A percentile compares a stretch with the other conserved stretches of the same genome.
Evolutionary conservation across 202 grass and related monocot genomes (phyloP).

Genomic region (Sporobolus alterniflorus): DNA sequence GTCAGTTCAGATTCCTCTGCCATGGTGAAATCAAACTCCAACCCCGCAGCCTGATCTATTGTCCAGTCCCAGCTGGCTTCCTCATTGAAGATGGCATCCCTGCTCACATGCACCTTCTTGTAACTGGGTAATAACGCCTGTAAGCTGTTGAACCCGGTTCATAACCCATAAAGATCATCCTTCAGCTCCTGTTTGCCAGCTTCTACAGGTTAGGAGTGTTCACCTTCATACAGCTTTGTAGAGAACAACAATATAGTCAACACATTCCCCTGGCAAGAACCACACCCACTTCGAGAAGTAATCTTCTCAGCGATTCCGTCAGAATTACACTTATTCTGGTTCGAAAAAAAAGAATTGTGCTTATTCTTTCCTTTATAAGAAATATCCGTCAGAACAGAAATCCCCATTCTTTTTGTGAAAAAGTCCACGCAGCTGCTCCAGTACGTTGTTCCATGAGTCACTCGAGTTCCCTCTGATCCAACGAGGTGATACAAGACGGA

Average conservation of each 20-base stretch:
- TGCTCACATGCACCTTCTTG: no score
- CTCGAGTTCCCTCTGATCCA: slow-evolving; percentile 24
- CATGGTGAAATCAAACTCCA: no score
- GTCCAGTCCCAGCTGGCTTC: no score
- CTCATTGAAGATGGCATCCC: no score
- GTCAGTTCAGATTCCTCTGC: no score
- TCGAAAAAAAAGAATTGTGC: no score
- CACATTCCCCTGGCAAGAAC: not conserved
- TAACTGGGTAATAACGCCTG: no score
- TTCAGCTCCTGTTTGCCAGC: no score
- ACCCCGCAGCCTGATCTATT: no score
- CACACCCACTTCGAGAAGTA: not conserved
- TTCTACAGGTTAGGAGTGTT: no score
- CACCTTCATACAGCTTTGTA: not conserved
- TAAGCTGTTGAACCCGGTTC: no score
- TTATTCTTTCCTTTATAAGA: not conserved
- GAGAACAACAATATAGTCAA: slow-evolving; percentile 16
- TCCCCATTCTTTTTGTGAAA: not conserved
- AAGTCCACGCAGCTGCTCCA: not conserved
- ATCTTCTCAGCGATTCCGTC: not conserved
- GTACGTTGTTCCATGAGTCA: not conserved
- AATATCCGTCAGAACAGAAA: not conserved
- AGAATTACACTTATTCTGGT: not conserved
- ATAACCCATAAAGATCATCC: no score
- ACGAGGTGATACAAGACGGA: not conserved